A percentile compares a stretch with the other conserved stretches of the same genome.
phyloP scores from a whole-genome alignment of 371 early-diverging fungal genomes.

The Mortierella sp. region DNA sequence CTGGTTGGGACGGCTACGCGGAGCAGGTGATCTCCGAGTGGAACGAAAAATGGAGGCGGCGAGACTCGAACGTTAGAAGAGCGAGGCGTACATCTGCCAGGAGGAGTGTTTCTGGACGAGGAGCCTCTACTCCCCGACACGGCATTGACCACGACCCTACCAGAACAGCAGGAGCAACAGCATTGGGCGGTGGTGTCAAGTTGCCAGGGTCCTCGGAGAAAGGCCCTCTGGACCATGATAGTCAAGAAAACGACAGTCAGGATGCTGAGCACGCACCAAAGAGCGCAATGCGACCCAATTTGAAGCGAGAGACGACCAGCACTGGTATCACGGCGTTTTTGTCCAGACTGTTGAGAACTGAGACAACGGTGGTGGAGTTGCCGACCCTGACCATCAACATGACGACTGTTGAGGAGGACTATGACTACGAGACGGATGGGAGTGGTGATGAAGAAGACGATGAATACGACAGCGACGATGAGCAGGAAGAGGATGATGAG shows the following conservation, averaged over 20 bases:
- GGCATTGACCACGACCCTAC: neutral
- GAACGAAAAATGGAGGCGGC: constrained; percentile 24
- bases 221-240: neutral
- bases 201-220: neutral
- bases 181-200: neutral
- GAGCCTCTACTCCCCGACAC: neutral
- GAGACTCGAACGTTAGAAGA: constrained; percentile 1
- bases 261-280: neutral
- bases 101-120: neutral
- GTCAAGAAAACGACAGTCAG: neutral
- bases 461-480: constrained; percentile 11
- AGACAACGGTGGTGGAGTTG: constrained; percentile 19
- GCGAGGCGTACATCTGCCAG: neutral
- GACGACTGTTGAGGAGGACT: constrained; percentile 22
- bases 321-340: constrained; percentile 18
- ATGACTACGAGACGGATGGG: constrained; percentile 3
- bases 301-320: constrained; percentile 10
- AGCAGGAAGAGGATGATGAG: neutral
- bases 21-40: constrained; percentile 27
- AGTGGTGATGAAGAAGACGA: constrained; percentile 24
- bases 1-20: constrained; percentile 24
- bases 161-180: neutral
- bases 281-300: neutral
- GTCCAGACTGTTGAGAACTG: constrained; percentile 11
- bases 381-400: constrained; percentile 26